Evolutionary conservation across 148 eudicot genomes (phyloP), one percentile per base, ranked within the genome.

Genomic region (Chenopodium berlandieri): DNA sequence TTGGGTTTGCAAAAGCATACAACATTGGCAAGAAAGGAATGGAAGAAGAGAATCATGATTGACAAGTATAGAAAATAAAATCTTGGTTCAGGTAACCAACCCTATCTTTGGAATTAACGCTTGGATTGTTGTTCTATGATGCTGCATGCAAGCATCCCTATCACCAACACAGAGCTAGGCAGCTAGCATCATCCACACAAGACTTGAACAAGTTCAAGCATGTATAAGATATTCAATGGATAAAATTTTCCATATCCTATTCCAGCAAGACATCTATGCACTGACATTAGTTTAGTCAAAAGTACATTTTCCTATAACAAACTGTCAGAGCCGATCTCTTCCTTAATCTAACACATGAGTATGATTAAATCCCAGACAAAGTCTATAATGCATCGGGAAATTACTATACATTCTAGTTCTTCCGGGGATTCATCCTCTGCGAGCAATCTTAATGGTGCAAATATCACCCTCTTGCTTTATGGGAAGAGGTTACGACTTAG

Each of bases 141-240:
- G 76, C 19, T 31, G 20, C n/a, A 74, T 32, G 44, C 64, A 75
- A 78, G 67, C 3, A 77, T 78, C 81, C 22, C 27, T 48, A 68
- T 64, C 0, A 47, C 44, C 30, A 64, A 64, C 62, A 64, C 0
- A 2, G 22, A 73, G 47, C 62, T 80, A 48, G 27, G 30, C 47
- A 0, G 7, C 44, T 37, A 37, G 63, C 71, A 80, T 70, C 25
- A 71, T 23, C 58, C 56, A 40, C 20, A 71, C 14, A 69, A 50
- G n/a, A 9, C 10, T 27, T 22, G 9, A 27, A 19, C n/a, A 52
- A 79, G 67, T 54, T 27, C 47, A 69, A 31, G 66, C 23, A 27
- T 22, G 14, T 12, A 31, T 56, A 22, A 19, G 5, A 22, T 13
- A 54, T 40, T 14, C 13, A 4, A 22, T 4, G 5, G 44, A 6